Percentiles rank a stretch among this genome's conserved stretches.
Evolutionary conservation across 805 yeast genomes (phyloP).

Genomic region (Metschnikowia kunwiensis): DNA sequence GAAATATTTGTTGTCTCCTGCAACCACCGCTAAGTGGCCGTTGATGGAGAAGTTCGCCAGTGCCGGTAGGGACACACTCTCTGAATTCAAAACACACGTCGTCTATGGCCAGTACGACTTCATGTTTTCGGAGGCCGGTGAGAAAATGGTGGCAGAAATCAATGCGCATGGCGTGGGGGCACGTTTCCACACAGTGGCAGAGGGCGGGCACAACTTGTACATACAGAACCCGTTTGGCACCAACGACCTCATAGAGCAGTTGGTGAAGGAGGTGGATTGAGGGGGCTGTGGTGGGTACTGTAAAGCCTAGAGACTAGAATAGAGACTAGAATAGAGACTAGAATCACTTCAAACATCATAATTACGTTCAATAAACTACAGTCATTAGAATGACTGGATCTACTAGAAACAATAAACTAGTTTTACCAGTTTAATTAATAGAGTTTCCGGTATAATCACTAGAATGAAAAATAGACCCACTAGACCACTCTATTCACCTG

Average conservation of each 20-base stretch:
- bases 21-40: conserved; percentile 65
- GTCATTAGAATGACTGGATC: no score
- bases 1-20: conserved; percentile 50
- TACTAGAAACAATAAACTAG: no score
- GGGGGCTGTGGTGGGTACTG: no score
- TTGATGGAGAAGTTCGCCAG: conserved; percentile 52
- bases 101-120: conserved; percentile 72
- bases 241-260: conserved; percentile 24
- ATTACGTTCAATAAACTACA: no score
- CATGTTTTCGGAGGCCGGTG: conserved; percentile 62
- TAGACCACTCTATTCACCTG: no score
- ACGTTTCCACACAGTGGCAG: conserved; percentile 19
- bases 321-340: no score
- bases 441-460: no score
- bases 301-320: no score
- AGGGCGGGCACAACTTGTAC: conserved; percentile 45
- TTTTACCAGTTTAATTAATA: no score
- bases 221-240: conserved; percentile 46
- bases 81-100: conserved; percentile 40
- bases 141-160: conserved; percentile 26
- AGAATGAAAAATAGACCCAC: no score
- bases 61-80: conserved; percentile 20
- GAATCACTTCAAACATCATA: no score
- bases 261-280: conserved; percentile 12
- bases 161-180: conserved; percentile 13